These are phyloP conservation scores for Septoria linicola DNA, from an alignment of 2,329 filamentous ascomycete species.

Conservation along the genomic window DNA sequence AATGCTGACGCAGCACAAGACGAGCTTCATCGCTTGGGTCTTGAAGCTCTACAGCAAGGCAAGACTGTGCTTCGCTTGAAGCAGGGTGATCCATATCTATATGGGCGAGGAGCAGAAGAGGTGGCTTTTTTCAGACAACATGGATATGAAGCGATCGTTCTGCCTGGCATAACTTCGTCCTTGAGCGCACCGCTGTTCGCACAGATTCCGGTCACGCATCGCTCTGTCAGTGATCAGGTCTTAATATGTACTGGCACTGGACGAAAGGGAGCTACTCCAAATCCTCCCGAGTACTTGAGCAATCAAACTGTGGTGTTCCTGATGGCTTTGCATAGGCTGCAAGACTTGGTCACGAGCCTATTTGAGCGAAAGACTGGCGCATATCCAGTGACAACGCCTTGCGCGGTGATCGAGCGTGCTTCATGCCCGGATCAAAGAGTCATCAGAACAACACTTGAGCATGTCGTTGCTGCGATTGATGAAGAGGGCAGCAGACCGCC, in stretches of 20 bases:
- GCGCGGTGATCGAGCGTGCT: slow-evolving; percentile 88
- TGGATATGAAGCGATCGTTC: slow-evolving; percentile 66
- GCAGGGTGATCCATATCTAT: slow-evolving; percentile 95
- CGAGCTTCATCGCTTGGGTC: slow-evolving; percentile 77
- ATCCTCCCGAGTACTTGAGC: slow-evolving; percentile 74
- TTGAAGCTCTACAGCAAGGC: slow-evolving; percentile 67
- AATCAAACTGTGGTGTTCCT: slow-evolving; percentile 86
- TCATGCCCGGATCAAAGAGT: slow-evolving; percentile 93
- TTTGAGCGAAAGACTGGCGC: slow-evolving; percentile 44
- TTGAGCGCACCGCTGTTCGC: slow-evolving; percentile 86
- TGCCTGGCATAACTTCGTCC: slow-evolving; percentile 89
- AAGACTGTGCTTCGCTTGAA: slow-evolving; percentile 85
- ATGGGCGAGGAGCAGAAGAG: slow-evolving; percentile 92
- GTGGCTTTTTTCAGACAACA: slow-evolving; percentile 75
- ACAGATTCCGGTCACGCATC: slow-evolving; percentile 81
- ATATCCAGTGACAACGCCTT: slow-evolving; percentile 70
- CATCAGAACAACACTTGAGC: slow-evolving; percentile 78
- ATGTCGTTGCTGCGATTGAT: slow-evolving; percentile 80
- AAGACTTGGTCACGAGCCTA: slow-evolving; percentile 69
- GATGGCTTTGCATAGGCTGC: slow-evolving; percentile 88
- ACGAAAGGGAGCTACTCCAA: slow-evolving; percentile 77
- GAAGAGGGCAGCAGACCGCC: slow-evolving; percentile 86
- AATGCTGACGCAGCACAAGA: slow-evolving; percentile 93
- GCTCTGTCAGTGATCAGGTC: slow-evolving; percentile 86
- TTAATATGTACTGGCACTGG: slow-evolving; percentile 96